phyloP scores from a whole-genome alignment of 306 rosid species.

The Quercus gilva region DNA sequence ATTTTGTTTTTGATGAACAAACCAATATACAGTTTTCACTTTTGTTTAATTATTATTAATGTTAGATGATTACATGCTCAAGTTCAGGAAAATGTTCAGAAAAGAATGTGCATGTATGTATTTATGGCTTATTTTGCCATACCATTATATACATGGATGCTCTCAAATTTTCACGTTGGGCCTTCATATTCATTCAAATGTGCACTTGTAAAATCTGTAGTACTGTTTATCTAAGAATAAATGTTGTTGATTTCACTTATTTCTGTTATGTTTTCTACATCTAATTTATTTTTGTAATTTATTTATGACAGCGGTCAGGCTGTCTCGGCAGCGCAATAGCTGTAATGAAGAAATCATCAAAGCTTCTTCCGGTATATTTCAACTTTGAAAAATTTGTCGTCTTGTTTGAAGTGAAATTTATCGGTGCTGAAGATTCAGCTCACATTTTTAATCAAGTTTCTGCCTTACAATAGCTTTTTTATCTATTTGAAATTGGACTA shows the following conservation, averaged over 20 bases:
- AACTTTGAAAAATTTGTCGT: background rate
- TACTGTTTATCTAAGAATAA: conserved; percentile 9
- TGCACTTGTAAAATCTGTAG: background rate
- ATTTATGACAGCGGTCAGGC: conserved; percentile 72
- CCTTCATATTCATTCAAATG: background rate
- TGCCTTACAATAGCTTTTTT: background rate
- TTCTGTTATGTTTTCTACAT: conserved; percentile 21
- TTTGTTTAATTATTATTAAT: background rate
- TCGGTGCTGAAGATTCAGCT: background rate
- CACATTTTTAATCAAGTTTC: background rate
- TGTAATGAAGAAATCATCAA: conserved; percentile 94
- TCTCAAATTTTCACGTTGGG: too few relatives aligned
- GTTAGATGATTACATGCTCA: background rate
- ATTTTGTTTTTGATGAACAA: background rate
- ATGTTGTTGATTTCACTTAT: conserved; percentile 8
- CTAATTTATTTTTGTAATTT: conserved; percentile 19
- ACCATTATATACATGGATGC: too few relatives aligned
- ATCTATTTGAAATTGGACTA: background rate
- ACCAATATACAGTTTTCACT: background rate
- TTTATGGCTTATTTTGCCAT: background rate
- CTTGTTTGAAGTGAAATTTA: conserved; percentile 10
- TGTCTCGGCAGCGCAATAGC: conserved; percentile 90
- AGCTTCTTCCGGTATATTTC: conserved; percentile 73
- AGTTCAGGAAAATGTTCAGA: background rate
- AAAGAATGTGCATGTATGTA: background rate